Conservation (phyloP, 1,139 yeast species). For the Diutina ranongensis region DNA sequence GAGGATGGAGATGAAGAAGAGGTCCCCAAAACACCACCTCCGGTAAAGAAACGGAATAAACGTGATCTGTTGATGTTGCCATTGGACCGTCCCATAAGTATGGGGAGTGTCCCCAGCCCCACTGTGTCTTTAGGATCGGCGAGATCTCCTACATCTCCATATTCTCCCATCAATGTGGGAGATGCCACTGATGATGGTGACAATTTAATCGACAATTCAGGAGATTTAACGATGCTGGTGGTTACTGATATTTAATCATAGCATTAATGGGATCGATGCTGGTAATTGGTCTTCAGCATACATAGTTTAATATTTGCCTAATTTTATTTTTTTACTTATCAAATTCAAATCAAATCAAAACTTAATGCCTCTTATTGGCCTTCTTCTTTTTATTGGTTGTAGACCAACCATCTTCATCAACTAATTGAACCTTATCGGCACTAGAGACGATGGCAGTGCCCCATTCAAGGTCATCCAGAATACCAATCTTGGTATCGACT, state of each 20-base stretch:
- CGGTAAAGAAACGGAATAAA: neutral
- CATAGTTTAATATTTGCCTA: no score
- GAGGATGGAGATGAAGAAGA: no score
- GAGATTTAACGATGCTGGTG: neutral
- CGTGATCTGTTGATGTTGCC: constrained; percentile 4
- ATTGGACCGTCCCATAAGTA: neutral
- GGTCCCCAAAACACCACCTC: neutral
- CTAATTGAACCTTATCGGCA: constrained; percentile 33
- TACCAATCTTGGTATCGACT: constrained; percentile 49
- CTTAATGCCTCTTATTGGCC: constrained; percentile 9
- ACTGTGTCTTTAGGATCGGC: neutral
- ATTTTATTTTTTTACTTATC: no score
- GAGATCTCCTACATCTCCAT: neutral
- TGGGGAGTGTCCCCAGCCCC: constrained; percentile 1
- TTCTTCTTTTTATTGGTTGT: constrained; percentile 25
- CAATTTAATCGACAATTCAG: neutral
- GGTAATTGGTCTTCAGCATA: no score
- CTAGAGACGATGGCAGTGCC: constrained; percentile 46
- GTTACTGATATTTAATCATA: neutral
- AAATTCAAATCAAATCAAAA: neutral
- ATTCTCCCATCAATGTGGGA: neutral
- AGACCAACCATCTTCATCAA: constrained; percentile 70
- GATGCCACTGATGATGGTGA: neutral
- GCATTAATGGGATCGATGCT: no score
- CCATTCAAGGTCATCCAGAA: constrained; percentile 53